Base-by-base conservation (phyloP, 139 green algal species). In the Pycnococcus provasolii region DNA sequence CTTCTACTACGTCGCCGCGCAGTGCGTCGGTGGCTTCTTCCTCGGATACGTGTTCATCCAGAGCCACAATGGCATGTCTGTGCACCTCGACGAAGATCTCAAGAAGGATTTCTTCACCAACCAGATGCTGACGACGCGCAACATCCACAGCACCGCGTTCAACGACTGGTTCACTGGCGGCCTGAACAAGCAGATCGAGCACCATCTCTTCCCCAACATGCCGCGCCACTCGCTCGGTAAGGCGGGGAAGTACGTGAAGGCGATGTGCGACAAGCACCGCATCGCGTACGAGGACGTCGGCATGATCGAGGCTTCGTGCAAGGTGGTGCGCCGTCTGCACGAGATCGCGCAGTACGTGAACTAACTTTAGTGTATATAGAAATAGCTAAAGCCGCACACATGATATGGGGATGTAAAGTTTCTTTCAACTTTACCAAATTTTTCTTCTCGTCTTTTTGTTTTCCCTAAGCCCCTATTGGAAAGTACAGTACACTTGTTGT, bases 51-150 rank as follows among this genome's bases (percentile, higher is more conserved):
- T 89, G 2, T 90, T 90, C 71, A 72, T 88, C 60, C 84, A 89
- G 63, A 87, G 79, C 72, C 84, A 90, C 84, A 90, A 90, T 50
- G 84, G 73, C 64, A 90, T 88, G 84, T 83, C 89, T 64, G 74
- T 90, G 1, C 86, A 89, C 80, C n/a, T 6, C 4, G 67, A 67
- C 40, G 71, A 74, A 3, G 69, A 73, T 41, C 68, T 64, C 1
- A 43, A 52, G 42, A 86, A 83, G 51, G 84, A 90, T 71, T 90
- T 73, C 26, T 68, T 11, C 15, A 76, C 78, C 7, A 68, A 75
- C 26, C 84, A 90, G 75, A 62, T 88, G 11, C 74, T 88, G 13
- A 82, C 79, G 47, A 90, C 84, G 6, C 74, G 84, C 39, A 75
- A 90, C 73, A 84, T 90, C 43, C 42, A 70, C 7, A 47, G 66